Base-by-base conservation (phyloP, 371 early-diverging fungal species). In the Haplosporangium sp. region DNA sequence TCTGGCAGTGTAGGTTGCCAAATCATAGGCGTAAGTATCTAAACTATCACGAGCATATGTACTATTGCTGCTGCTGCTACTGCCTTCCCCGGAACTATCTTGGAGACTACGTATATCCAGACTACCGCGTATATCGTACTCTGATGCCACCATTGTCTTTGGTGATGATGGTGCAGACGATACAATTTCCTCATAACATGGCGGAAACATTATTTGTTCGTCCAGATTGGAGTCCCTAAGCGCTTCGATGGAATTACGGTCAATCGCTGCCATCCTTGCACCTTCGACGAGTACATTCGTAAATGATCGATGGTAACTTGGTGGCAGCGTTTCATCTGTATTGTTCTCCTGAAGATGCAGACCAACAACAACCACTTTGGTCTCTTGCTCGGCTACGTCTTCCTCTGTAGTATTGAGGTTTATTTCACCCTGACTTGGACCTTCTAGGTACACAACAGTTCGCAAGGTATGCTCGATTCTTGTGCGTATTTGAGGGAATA, bases 271-370 rank as follows among this genome's bases (percentile, higher is more conserved):
- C 42, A 71, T 10, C n/a, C 56, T 57, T 15, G 19, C 65, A n/a
- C 55, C 59, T 9, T 64, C 65, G 2, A 71, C 65, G 2, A 70
- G 35, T 4, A 60, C 35, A 11, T 50, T 71, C 20, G 53, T 65
- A 59, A 71, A 65, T 15, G 71, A 71, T 2, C 65, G 65, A 34
- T 64, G 44, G 39, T 65, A 71, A 3, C 71, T 71, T 65, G 71
- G 71, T 40, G 52, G 65, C 9, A 48, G 50, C 13, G 59, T 53
- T 20, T 71, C 71, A 8, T 58, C 58, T 11, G 34, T 50, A 4
- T 39, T 27, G 13, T 39, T 38, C 20, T 47, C 47, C 13, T 53
- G 63, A 6, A 63, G 70, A 10, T 70, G 58, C 37, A 45, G 6
- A 4, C 71, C 59, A 5, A 57, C 17, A 9, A 70, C 57, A 57